Percentiles rank a stretch among this genome's conserved stretches.
phyloP scores from a whole-genome alignment of 2,329 filamentous ascomycete genomes.

The Nemania serpens region DNA sequence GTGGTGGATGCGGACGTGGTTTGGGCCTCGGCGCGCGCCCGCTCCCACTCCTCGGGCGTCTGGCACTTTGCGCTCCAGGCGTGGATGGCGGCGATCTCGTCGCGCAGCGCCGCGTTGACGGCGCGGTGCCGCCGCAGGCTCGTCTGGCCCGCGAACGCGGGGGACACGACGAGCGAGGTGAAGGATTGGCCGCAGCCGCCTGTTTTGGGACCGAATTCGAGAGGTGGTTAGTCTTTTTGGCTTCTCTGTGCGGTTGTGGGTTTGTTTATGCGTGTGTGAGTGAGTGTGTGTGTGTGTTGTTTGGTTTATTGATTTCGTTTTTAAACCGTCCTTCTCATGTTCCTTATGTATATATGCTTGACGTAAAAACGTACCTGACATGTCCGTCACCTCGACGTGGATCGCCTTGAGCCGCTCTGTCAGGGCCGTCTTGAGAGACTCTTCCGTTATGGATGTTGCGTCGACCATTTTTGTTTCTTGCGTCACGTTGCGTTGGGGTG shows the following conservation, averaged over 20 bases:
- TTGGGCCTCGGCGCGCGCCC: constrained; percentile 50
- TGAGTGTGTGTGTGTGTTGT: too few relatives aligned
- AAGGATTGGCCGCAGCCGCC: constrained; percentile 67
- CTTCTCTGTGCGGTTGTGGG: not conserved
- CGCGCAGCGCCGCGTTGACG: constrained; percentile 81
- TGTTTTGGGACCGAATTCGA: too few relatives aligned
- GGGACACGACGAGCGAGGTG: constrained; percentile 64
- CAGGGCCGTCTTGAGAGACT: constrained; percentile 70
- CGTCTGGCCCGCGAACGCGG: constrained; percentile 71
- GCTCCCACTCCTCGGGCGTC: constrained; percentile 87
- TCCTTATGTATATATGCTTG: too few relatives aligned
- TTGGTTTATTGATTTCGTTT: too few relatives aligned
- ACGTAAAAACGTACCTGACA: constrained; percentile 89
- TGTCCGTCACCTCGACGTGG: constrained; percentile 87
- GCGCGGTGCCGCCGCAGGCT: constrained; percentile 84
- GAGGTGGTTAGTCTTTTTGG: constrained; percentile 7
- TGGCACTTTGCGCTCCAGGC: constrained; percentile 95
- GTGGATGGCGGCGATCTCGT: constrained; percentile 88
- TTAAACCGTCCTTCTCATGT: too few relatives aligned
- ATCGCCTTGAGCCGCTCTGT: constrained; percentile 71
- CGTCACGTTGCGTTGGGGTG: not conserved
- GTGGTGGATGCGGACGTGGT: constrained; percentile 20
- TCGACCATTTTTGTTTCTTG: constrained; percentile 51
- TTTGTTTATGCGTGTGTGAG: not conserved
- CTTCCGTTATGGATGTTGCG: constrained; percentile 71